phyloP scores from a whole-genome alignment of 2,329 filamentous ascomycete genomes.

The Botryotinia convoluta region DNA sequence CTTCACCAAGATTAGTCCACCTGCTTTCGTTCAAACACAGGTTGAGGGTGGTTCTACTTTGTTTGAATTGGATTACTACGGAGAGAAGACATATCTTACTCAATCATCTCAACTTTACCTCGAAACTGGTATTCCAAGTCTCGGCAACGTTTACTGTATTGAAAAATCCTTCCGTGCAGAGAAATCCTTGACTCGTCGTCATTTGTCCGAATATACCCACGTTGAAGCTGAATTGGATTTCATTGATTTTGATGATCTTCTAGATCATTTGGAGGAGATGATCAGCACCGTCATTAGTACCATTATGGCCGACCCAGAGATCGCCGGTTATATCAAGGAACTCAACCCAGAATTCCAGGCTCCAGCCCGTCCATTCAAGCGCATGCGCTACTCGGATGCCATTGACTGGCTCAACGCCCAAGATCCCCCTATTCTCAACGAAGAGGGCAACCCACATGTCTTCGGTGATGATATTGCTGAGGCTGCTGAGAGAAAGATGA shows the following conservation, averaged over 20 bases:
- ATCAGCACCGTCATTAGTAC: constrained; percentile 62
- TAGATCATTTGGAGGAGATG: constrained; percentile 81
- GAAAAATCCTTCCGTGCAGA: constrained; percentile 99
- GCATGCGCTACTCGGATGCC: constrained; percentile 92
- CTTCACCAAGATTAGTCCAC: constrained; percentile 69
- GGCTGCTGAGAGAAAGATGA: constrained; percentile 95
- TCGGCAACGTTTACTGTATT: constrained; percentile 96
- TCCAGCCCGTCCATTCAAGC: constrained; percentile 81
- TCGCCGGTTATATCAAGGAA: constrained; percentile 71
- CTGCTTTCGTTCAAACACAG: constrained; percentile 80
- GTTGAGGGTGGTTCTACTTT: constrained; percentile 73
- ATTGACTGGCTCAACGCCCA: constrained; percentile 92
- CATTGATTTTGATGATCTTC: constrained; percentile 86
- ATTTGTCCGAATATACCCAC: constrained; percentile 95
- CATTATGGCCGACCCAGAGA: constrained; percentile 69
- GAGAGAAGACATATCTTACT: constrained; percentile 86
- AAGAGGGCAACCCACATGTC: constrained; percentile 82
- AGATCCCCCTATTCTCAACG: constrained; percentile 77
- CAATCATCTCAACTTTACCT: constrained; percentile 98
- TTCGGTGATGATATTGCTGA: constrained; percentile 99
- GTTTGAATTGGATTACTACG: constrained; percentile 55
- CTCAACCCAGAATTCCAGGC: constrained; percentile 89
- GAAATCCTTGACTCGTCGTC: constrained; percentile 89
- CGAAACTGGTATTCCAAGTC: constrained; percentile 84
- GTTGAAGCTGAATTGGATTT: constrained; percentile 96